phyloP scores from a whole-genome alignment of 176 grass and related monocot species.

The Musa itinerans region DNA sequence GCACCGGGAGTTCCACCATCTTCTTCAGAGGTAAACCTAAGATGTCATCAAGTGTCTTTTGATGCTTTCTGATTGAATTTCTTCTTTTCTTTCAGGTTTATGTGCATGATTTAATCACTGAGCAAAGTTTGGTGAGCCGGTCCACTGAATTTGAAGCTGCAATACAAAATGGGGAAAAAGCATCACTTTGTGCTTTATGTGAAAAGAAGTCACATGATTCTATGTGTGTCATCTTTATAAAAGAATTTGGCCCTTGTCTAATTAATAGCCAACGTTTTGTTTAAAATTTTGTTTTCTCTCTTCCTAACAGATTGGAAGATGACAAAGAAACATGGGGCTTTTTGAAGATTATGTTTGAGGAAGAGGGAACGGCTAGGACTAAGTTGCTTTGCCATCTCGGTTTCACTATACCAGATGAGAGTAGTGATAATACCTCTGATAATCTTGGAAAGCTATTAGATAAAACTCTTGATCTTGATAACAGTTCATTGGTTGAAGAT shows the following conservation, averaged over 20 bases:
- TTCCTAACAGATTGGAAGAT: slow-evolving; percentile 54
- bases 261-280: slow-evolving; percentile 10
- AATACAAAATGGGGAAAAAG: slow-evolving; percentile 79
- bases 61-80: slow-evolving; percentile 22
- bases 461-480: slow-evolving; percentile 61
- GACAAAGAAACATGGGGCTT: slow-evolving; percentile 97
- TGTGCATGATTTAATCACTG: slow-evolving; percentile 88
- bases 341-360: slow-evolving; percentile 95
- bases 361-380: slow-evolving; percentile 69
- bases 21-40: slow-evolving; percentile 61
- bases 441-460: slow-evolving; percentile 52
- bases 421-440: slow-evolving; percentile 31
- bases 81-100: slow-evolving; percentile 42
- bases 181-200: slow-evolving; percentile 64
- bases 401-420: slow-evolving; percentile 55
- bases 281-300: slow-evolving; percentile 8
- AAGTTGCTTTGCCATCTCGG: slow-evolving; percentile 92
- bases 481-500: slow-evolving; percentile 32
- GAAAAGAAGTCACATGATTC: slow-evolving; percentile 84
- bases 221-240: slow-evolving; percentile 35
- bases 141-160: slow-evolving; percentile 95
- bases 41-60: not conserved
- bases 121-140: slow-evolving; percentile 72
- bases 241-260: not conserved
- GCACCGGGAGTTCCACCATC: slow-evolving; percentile 32